Percentiles rank a stretch among this genome's conserved stretches.
These are phyloP conservation scores for Sordariomycetes sp. DNA, from an alignment of 2,329 filamentous ascomycete species.

Conservation along the genomic window DNA sequence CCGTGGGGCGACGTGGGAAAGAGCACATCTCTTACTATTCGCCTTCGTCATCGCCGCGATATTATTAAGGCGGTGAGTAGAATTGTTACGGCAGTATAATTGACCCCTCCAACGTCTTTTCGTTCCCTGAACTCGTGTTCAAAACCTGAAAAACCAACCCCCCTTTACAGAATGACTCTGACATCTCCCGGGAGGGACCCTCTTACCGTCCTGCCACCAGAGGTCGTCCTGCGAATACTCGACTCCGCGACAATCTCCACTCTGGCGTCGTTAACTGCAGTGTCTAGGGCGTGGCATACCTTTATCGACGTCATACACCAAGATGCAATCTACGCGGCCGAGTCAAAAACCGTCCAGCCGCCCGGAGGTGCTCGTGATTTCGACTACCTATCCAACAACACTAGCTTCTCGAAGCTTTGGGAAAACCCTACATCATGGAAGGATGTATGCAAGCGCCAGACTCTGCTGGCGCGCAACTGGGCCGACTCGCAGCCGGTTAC, in stretches of 20 bases:
- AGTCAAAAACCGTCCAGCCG: background rate
- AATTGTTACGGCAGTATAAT: background rate
- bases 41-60: background rate
- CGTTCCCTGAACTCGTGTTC: background rate
- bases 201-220: background rate
- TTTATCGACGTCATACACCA: background rate
- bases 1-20: no score
- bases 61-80: background rate
- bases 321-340: background rate
- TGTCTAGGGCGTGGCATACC: background rate
- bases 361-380: background rate
- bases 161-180: background rate
- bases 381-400: background rate
- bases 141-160: background rate
- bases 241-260: background rate
- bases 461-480: background rate
- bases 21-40: no score
- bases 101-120: background rate
- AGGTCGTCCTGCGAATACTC: background rate
- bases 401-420: background rate
- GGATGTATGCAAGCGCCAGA: background rate
- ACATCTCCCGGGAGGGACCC: background rate
- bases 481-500: background rate
- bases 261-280: background rate
- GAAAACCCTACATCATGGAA: background rate